Evolutionary conservation across 306 rosid genomes (phyloP), one percentile per base, ranked within the genome.

Genomic region (Citrullus mucosospermus): DNA sequence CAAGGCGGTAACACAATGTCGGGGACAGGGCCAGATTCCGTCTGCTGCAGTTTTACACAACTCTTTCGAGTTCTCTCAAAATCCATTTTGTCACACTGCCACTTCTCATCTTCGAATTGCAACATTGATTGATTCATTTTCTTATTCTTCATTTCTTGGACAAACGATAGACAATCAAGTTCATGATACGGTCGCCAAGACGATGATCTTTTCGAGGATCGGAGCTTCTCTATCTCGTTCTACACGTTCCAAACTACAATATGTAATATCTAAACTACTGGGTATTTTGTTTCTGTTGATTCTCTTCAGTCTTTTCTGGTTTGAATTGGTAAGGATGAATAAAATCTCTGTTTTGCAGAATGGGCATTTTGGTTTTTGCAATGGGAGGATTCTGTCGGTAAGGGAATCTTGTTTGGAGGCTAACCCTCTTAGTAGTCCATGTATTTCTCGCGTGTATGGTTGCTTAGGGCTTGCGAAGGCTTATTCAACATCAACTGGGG

Each of bases 201-300:
- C 75, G 18, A 81, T 83, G 85, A 43, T 83, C 79, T 76, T 81
- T 72, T 63, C 85, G 57, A 79, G 80, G 69, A 55, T 82, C 75
- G 80, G 85, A 50, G 78, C 70, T 68, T 77, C 82, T 36, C 54
- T 86, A 25, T 78, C 78, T 55, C 83, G 78, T 38, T 75, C 83
- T 38, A 66, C 86, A 50, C 83, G 71, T n/a, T 75, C 80, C 46
- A 78, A 54, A 79, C 28, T 66, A 39, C 73, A n/a, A 39, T 9
- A 50, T 66, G 86, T 85, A 20, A 77, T 2, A 17, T 32, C 16
- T 48, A 6, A 25, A n/a, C 14, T 53, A n/a, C 20, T 53, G 39
- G 25, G 44, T 9, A 5, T 15, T 62, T 17, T 7, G 10, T 58
- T 36, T 46, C 3, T 39, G 12, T 51, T 50, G 1, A 15, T 22